Percentiles rank a stretch among this genome's conserved stretches.
Evolutionary conservation across 345 rosid genomes (phyloP).

Genomic region (Brassica cretica): DNA sequence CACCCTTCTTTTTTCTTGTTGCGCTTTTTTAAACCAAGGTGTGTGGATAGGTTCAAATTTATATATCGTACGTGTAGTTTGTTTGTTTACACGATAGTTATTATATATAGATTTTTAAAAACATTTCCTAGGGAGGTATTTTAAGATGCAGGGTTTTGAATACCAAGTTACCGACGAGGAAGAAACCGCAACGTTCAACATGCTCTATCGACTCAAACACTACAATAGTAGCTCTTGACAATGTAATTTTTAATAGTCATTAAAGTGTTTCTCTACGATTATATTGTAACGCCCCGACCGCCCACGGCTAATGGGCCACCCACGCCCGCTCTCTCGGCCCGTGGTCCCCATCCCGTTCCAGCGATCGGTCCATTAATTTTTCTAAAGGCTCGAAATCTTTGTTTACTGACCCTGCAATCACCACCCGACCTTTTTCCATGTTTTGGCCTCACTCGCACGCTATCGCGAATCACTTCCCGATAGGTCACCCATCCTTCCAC

Average conservation of each 20-base stretch:
- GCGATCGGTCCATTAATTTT: too few relatives aligned
- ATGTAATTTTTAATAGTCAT: not conserved
- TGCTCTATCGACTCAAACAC: not conserved
- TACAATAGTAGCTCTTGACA: not conserved
- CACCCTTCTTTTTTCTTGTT: not conserved
- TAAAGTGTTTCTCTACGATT: not conserved
- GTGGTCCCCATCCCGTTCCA: too few relatives aligned
- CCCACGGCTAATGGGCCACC: too few relatives aligned
- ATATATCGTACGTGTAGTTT: slow-evolving; percentile 14
- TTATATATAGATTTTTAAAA: not conserved
- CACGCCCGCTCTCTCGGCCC: too few relatives aligned
- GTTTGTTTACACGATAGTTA: not conserved
- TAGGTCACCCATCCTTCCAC: too few relatives aligned
- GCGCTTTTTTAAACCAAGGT: not conserved
- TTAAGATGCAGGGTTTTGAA: not conserved
- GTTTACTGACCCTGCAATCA: too few relatives aligned
- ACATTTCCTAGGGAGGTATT: not conserved
- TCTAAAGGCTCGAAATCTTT: too few relatives aligned
- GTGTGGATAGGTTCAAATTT: not conserved
- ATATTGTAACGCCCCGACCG: too few relatives aligned
- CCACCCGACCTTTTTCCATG: too few relatives aligned
- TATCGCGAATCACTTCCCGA: too few relatives aligned
- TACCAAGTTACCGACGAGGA: not conserved
- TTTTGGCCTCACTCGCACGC: too few relatives aligned
- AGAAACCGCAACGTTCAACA: not conserved